Evolutionary conservation across 2,329 filamentous ascomycete genomes (phyloP).

Genomic region (Penicillium expansum): DNA sequence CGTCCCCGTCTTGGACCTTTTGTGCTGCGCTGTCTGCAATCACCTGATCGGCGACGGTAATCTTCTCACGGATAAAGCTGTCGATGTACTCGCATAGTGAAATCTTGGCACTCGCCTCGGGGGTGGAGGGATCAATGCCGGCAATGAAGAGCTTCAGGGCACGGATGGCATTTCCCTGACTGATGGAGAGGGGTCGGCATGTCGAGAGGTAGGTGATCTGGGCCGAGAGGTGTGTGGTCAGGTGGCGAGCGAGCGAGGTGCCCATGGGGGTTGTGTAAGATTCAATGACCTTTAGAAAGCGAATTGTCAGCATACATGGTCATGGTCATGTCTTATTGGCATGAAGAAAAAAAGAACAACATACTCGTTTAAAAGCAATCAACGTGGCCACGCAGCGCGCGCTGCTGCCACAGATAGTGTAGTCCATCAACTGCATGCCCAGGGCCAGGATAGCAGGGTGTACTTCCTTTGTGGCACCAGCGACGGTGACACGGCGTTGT

Average conservation of each 20-base stretch:
- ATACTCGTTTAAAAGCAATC: conserved; percentile 80
- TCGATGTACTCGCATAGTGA: conserved; percentile 78
- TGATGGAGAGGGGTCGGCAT: conserved; percentile 92
- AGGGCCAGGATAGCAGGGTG: conserved; percentile 81
- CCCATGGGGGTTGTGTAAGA: conserved; percentile 87
- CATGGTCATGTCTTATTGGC: not conserved
- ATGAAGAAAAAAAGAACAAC: conserved; percentile 21
- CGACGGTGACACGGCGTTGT: conserved; percentile 64
- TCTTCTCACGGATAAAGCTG: conserved; percentile 83
- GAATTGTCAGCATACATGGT: conserved; percentile 15
- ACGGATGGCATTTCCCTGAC: conserved; percentile 94
- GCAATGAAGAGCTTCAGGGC: conserved; percentile 92
- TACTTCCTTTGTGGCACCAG: conserved; percentile 66
- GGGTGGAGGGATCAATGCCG: conserved; percentile 80
- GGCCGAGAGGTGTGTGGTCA: conserved; percentile 87
- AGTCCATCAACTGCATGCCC: conserved; percentile 86
- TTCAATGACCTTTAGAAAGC: conserved; percentile 68
- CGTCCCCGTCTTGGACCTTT: conserved; percentile 75
- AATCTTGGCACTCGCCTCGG: conserved; percentile 78
- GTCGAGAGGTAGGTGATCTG: conserved; percentile 94
- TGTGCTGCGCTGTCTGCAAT: conserved; percentile 74
- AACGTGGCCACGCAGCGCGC: conserved; percentile 84
- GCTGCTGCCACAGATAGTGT: conserved; percentile 84
- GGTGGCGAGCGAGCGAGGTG: conserved; percentile 82
- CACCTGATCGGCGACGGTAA: conserved; percentile 80